phyloP scores from a whole-genome alignment of 2,329 filamentous ascomycete genomes.

The Aspergillus novofumigatus region DNA sequence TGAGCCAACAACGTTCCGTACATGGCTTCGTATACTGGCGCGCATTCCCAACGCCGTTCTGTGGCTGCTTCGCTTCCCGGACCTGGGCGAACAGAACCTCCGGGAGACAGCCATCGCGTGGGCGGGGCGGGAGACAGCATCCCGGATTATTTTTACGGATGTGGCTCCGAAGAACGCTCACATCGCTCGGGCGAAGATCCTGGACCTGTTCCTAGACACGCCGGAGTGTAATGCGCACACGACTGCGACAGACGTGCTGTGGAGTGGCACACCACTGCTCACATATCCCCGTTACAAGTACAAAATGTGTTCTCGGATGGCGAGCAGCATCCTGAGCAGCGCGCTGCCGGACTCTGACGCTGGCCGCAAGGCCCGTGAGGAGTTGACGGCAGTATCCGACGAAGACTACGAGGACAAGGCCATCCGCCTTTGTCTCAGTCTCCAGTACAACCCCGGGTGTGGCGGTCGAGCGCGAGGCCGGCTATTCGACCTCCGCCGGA shows the following conservation, averaged over 20 bases:
- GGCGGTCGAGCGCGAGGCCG: slow-evolving; percentile 53
- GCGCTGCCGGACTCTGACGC: slow-evolving; percentile 70
- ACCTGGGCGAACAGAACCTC: slow-evolving; percentile 83
- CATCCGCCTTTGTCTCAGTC: slow-evolving; percentile 59
- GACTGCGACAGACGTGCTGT: slow-evolving; percentile 91
- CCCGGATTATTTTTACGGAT: slow-evolving; percentile 88
- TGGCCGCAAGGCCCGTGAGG: slow-evolving; percentile 64
- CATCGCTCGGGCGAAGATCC: slow-evolving; percentile 84
- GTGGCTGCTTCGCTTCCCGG: slow-evolving; percentile 95
- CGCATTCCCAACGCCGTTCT: slow-evolving; percentile 81
- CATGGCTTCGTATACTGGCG: slow-evolving; percentile 87
- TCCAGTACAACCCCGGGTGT: slow-evolving; percentile 53
- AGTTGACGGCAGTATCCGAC: slow-evolving; percentile 75
- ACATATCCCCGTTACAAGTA: slow-evolving; percentile 89
- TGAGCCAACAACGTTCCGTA: slow-evolving; percentile 92
- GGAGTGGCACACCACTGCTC: slow-evolving; percentile 90
- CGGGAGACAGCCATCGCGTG: slow-evolving; percentile 73
- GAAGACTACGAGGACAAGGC: slow-evolving; percentile 79
- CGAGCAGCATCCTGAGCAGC: slow-evolving; percentile 86
- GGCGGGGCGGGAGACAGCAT: slow-evolving; percentile 81
- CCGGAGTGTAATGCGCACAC: slow-evolving; percentile 98
- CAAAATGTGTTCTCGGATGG: slow-evolving; percentile 99
- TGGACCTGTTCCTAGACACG: slow-evolving; percentile 93
- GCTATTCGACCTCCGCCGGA: slow-evolving; percentile 70
- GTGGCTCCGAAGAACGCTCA: slow-evolving; percentile 93